Conservation (phyloP, 352 stramenopile species). For the Pythium rishiriense region DNA sequence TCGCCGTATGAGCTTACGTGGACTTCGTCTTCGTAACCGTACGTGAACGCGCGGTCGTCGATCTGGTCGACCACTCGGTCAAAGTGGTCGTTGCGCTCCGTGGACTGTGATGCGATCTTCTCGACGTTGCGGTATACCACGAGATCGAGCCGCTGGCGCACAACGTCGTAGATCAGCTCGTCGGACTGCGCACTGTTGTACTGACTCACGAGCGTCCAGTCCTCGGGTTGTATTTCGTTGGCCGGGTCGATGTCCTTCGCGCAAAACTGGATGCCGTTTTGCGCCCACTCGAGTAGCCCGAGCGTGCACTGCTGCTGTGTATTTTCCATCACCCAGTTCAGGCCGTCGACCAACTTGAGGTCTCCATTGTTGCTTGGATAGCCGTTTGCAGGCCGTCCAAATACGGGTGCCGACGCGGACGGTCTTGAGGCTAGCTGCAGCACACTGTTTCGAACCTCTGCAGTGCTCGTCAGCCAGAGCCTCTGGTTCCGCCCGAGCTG, state of each 20-base stretch:
- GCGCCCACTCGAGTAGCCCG: constrained; percentile 74
- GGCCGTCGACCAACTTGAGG: constrained; percentile 17
- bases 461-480: constrained; percentile 65
- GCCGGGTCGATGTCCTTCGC: constrained; percentile 20
- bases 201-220: constrained; percentile 24
- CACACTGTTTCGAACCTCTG: constrained; percentile 65
- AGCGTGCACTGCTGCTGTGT: constrained; percentile 54
- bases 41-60: constrained; percentile 17
- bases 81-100: constrained; percentile 3
- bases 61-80: constrained; percentile 15
- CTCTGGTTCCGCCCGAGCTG: constrained; percentile 71
- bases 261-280: constrained; percentile 67
- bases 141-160: constrained; percentile 20
- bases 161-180: constrained; percentile 40
- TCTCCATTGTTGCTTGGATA: background rate
- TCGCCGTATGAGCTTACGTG: constrained; percentile 38
- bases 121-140: constrained; percentile 10
- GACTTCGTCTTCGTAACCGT: constrained; percentile 40
- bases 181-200: constrained; percentile 33
- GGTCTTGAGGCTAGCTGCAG: background rate
- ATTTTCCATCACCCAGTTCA: constrained; percentile 89
- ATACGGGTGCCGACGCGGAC: constrained; percentile 18
- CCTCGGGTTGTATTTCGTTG: constrained; percentile 39
- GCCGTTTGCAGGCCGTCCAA: background rate
- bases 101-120: background rate